Conservation (phyloP, 2,329 filamentous ascomycete species). For the Fusarium hainanense region DNA sequence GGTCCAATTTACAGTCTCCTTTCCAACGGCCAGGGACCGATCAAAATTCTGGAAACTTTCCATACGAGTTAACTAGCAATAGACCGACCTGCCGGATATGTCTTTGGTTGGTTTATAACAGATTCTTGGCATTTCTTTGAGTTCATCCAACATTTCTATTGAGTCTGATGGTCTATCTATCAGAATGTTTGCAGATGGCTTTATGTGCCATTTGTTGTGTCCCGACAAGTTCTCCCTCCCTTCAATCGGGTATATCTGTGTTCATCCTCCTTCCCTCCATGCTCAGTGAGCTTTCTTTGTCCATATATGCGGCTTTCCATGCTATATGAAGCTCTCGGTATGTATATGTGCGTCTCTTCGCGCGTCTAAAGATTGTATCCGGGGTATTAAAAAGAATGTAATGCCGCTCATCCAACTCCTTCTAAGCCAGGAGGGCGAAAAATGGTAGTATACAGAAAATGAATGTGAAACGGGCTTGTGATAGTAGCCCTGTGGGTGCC, state of each 20-base stretch:
- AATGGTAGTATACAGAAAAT: slow-evolving; percentile 45
- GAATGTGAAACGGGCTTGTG: slow-evolving; percentile 41
- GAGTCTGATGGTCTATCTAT: slow-evolving; percentile 20
- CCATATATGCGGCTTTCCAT: slow-evolving; percentile 16
- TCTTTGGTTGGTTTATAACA: background rate
- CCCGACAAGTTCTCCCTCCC: slow-evolving; percentile 25
- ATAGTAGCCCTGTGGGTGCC: slow-evolving; percentile 31
- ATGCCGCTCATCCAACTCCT: slow-evolving; percentile 21
- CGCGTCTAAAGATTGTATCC: slow-evolving; percentile 17
- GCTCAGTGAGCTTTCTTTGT: slow-evolving; percentile 13
- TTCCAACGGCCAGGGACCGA: slow-evolving; percentile 23
- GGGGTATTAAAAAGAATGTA: slow-evolving; percentile 47
- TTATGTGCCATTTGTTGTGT: slow-evolving; percentile 10
- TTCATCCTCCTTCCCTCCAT: slow-evolving; percentile 24
- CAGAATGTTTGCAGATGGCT: slow-evolving; percentile 20
- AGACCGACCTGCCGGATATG: background rate
- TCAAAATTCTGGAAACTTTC: background rate
- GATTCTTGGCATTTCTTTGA: background rate
- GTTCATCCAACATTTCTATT: slow-evolving; percentile 31
- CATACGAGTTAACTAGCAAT: background rate
- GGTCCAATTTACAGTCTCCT: slow-evolving; percentile 38
- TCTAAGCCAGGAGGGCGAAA: slow-evolving; percentile 42
- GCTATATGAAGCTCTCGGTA: slow-evolving; percentile 26
- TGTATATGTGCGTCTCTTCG: slow-evolving; percentile 25
- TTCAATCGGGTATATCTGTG: slow-evolving; percentile 38